Evolutionary conservation across 441 rosid genomes (phyloP), one percentile per base, ranked within the genome.

Genomic region (Populus tomentosa): DNA sequence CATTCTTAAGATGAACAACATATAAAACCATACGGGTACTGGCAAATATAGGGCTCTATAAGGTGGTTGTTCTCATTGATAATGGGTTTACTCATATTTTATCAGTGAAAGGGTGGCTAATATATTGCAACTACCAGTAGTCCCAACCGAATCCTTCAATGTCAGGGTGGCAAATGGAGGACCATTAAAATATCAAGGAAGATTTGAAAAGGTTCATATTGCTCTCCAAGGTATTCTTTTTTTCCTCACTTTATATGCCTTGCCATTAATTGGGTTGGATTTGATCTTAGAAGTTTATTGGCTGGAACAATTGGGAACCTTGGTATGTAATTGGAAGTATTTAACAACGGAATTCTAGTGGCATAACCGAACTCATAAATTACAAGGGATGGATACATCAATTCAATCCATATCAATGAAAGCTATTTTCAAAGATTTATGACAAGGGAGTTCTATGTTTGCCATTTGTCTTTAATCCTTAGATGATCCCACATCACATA

Each of bases 341-440:
- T 6, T 71, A 0, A 50, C 64, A 2, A 50, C 26, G 64, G 64
- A 71, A 0, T 50, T 71, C 3, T 2, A 11, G 2, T 46, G 74
- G 64, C 0, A 0, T 13, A 40, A n/a, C 20, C 63, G 10, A 13
- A 46, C 20, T 1, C 2, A 46, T 0, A 4, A 4, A 1, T 4
- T 46, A 0, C 7, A 46, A 1, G 20, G 56, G 6, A 46, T 46
- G 6, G 18, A 4, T 14, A 46, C 18, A 1, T 46, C 56, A 4
- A 4, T 46, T 46, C 6, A 13, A 1, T 1, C 18, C 0, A 13
- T 6, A 0, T 46, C 20, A 0, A 46, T 4, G 2, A 46, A 13
- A 14, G 20, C 18, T 13, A 3, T 46, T 1, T 5, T 7, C 0
- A 14, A 4, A 1, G 1, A 46, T 0, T 3, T 46, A 4, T 1